Evolutionary conservation across 768 basidiomycete species (phyloP), one percentile per base, ranked within the genome.

Genomic region (Multifurca ochricompacta): DNA sequence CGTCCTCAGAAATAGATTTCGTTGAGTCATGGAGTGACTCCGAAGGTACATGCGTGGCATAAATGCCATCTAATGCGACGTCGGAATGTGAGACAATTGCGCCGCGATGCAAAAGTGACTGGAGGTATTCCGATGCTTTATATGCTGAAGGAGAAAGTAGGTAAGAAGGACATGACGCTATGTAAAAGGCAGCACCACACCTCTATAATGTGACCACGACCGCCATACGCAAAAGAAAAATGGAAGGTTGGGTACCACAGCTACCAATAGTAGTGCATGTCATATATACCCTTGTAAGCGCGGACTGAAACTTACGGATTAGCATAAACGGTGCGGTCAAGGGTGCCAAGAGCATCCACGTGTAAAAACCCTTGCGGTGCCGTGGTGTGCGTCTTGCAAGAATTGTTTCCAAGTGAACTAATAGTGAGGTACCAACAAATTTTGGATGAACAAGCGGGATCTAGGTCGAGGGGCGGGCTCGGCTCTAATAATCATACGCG

Each of bases 211-310:
- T 36, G 82, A 84, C 87, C 87, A 91, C 39, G 86, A 82, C 40
- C 88, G 76, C 88, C 88, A 91, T 9, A 74, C 78, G 62, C 86
- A 89, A 68, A 87, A 91, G 72, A 91, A 88, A 66, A 91, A 84
- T 0, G 88, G 88, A 19, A 91, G 68, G 65, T 91, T 91, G 28
- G 88, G 89, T 68, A 91, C 80, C 40, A 91, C 65, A 23, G 88
- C 88, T 91, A 54, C 16, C 27, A 10, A n/a, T 39, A 10, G 18
- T 39, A 50, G 40, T 18, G 18, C 19, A 13, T 16, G 25, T 54
- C 49, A 30, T 46, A 44, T 36, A n/a, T 13, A 18, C 34, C 8
- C 21, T 9, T 14, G 32, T 4, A 27, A 25, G 5, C 11, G 40
- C 23, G 11, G 41, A 25, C 13, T 21, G 48, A 23, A 16, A 68